These are phyloP conservation scores for Cladosporium sp. DNA, from an alignment of 2,329 filamentous ascomycete species.

Conservation along the genomic window DNA sequence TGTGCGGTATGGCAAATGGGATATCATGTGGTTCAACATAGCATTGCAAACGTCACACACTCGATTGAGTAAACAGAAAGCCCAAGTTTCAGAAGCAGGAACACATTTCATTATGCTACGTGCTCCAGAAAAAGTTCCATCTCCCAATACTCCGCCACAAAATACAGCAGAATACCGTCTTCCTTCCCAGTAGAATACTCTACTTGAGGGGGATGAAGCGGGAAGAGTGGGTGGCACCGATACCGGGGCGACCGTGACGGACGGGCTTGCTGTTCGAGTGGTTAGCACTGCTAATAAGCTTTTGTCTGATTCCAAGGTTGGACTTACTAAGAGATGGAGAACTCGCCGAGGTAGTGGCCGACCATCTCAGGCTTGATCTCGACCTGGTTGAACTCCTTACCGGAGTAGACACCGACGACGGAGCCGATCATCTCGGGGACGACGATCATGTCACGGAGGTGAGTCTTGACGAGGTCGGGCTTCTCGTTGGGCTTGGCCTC, in stretches of 20 bases:
- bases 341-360: conserved; percentile 98
- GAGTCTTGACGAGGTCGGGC: conserved; percentile 98
- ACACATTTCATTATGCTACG: conserved; percentile 9
- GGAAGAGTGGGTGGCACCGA: conserved; percentile 99
- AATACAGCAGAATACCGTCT: conserved; percentile 2
- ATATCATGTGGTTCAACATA: background rate
- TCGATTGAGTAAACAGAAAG: no score
- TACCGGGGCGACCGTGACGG: conserved; percentile 99
- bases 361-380: conserved; percentile 99
- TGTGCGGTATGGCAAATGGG: no score
- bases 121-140: conserved; percentile 9
- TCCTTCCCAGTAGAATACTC: conserved; percentile 7
- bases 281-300: conserved; percentile 42
- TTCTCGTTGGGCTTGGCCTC: conserved; percentile 99
- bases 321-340: conserved; percentile 99
- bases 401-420: conserved; percentile 98
- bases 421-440: conserved; percentile 99
- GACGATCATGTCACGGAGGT: conserved; percentile 99
- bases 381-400: conserved; percentile 99
- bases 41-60: background rate
- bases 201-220: conserved; percentile 99
- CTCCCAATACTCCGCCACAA: background rate
- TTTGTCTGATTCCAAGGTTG: background rate
- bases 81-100: conserved; percentile 2
- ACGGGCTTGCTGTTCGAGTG: conserved; percentile 74